These are phyloP conservation scores for Lentinula novae-zelandiae DNA, from an alignment of 1,284 basidiomycete species.

Conservation along the genomic window DNA sequence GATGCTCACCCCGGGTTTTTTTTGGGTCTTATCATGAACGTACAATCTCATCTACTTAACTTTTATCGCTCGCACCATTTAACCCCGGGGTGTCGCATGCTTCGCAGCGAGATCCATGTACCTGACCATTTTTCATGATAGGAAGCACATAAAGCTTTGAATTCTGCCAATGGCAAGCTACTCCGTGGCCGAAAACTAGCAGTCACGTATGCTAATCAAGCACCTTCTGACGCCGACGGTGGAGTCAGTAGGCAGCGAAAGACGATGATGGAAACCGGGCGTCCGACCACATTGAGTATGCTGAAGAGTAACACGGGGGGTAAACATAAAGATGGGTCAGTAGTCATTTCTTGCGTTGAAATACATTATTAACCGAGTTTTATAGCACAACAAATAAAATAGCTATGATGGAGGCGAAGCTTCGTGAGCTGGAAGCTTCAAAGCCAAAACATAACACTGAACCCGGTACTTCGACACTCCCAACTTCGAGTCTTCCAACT, in stretches of 20 bases:
- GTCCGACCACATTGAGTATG: constrained; percentile 85
- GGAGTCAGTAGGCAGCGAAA: constrained; percentile 34
- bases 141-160: constrained; percentile 85
- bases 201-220: constrained; percentile 88
- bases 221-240: constrained; percentile 44
- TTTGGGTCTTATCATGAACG: constrained; percentile 18
- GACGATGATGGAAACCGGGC: constrained; percentile 52
- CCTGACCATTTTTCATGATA: constrained; percentile 30
- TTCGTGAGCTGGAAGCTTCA: constrained; percentile 68
- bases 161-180: constrained; percentile 74
- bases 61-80: constrained; percentile 13
- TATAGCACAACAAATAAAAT: constrained; percentile 84
- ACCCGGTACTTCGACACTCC: constrained; percentile 15
- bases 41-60: background rate
- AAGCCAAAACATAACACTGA: constrained; percentile 22
- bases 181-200: constrained; percentile 84
- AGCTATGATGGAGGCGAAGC: constrained; percentile 92
- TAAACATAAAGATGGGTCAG: constrained; percentile 58
- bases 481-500: constrained; percentile 20
- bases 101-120: background rate
- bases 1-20: constrained; percentile 50
- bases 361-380: constrained; percentile 6
- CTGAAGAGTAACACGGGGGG: constrained; percentile 68
- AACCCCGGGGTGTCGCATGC: constrained; percentile 13
- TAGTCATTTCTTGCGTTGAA: constrained; percentile 12